Evolutionary conservation across 495 filamentous ascomycete species (phyloP).

Genomic region (Chaetomium cochliodes): DNA sequence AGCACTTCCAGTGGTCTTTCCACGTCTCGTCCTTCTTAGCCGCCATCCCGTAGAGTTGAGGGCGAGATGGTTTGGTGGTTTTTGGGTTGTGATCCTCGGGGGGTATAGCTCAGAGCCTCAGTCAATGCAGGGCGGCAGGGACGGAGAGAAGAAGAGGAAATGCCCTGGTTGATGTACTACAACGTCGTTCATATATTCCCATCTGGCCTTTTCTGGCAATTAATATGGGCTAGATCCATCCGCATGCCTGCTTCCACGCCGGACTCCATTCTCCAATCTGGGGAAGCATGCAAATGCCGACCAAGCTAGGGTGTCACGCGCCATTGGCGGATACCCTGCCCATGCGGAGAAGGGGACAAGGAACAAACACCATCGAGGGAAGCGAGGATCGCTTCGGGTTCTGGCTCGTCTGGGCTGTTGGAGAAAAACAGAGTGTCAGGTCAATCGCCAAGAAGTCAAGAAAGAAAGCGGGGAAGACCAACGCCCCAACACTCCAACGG

Average conservation of each 20-base stretch:
- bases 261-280: constrained; percentile 16
- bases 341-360: constrained; percentile 12
- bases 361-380: too few species aligned
- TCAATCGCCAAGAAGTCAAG: not conserved
- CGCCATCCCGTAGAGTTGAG: constrained; percentile 8
- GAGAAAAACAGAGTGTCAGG: not conserved
- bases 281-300: constrained; percentile 15
- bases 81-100: not conserved
- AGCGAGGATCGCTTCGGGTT: not conserved
- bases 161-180: constrained; percentile 5
- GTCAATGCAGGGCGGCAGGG: not conserved
- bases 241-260: constrained; percentile 1
- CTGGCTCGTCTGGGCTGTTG: not conserved
- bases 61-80: not conserved
- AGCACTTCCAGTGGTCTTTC: constrained; percentile 43
- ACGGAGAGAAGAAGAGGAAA: not conserved
- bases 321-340: not conserved
- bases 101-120: not conserved
- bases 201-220: constrained; percentile 3
- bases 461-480: constrained; percentile 14
- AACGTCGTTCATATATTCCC: not conserved
- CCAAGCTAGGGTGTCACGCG: constrained; percentile 17
- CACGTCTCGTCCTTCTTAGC: constrained; percentile 23
- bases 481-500: not conserved
- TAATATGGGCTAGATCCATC: not conserved